Base-by-base conservation (phyloP, 768 basidiomycete genomes). In the Mrakia hoshinonis region DNA sequence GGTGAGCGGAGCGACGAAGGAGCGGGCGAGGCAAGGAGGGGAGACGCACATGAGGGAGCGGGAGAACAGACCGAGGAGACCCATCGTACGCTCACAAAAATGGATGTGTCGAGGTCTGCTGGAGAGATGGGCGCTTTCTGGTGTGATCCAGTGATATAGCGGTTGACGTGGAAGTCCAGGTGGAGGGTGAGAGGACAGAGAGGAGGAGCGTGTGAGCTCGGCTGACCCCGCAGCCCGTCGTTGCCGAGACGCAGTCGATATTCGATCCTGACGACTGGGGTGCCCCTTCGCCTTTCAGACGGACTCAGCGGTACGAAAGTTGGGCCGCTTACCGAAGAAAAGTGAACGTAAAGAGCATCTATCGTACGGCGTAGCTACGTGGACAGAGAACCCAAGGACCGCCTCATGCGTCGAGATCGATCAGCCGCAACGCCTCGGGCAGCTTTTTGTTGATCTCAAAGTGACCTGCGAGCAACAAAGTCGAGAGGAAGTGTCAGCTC, bases 11-110 rank as follows among this genome's bases (percentile, higher is more conserved):
- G 31, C 11, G 31, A 6, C 22, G 18, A 2, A 22, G 47, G 12
- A 10, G 31, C 34, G 60, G n/a, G 24, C 5, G 18, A 51, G 7
- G 47, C 13, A 46, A 39, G 38, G 55, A 18, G 31, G 24, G 18
- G 54, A 60, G 52, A 29, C 66, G 31, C 24, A 68, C 66, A 43
- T 38, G 65, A 62, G 18, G 20, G 67, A 67, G 34, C 66, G 47
- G 20, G 70, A 66, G 29, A 67, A 36, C 20, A 72, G 70, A 36
- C 70, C 70, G 31, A 72, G 64, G 24, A 72, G 63, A 38, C 63
- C 70, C 70, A 72, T 72, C 34, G 24, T 4, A 6, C 31, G 36
- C n/a, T 54, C 20, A 13, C 18, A 6, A 31, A 4, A 29, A 20
- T 9, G 29, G 65, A 6, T 7, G 29, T 22, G n/a, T 13, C 11